Percentiles rank a stretch among this genome's conserved stretches.
These are phyloP conservation scores for Colletotrichum gigasporum DNA, from an alignment of 2,329 filamentous ascomycete species.

Conservation along the genomic window DNA sequence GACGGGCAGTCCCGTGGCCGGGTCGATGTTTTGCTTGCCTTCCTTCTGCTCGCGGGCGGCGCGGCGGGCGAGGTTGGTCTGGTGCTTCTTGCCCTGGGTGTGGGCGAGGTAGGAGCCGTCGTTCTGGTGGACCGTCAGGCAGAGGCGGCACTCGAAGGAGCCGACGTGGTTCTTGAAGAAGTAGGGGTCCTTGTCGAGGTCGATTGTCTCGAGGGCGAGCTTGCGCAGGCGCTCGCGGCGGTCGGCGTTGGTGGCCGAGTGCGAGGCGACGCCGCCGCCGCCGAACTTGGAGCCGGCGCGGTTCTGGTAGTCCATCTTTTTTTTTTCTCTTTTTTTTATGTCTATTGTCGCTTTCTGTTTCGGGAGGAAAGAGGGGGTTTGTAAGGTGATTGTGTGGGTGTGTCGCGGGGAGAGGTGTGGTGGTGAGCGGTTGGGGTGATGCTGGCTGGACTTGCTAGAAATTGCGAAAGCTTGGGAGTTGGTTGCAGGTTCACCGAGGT, in stretches of 20 bases:
- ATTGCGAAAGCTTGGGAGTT: not conserved
- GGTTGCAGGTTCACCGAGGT: constrained; percentile 13
- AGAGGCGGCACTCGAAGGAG: constrained; percentile 96
- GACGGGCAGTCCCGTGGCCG: constrained; percentile 74
- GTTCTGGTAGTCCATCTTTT: constrained; percentile 80
- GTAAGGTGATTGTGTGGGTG: not conserved
- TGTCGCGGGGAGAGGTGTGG: too few species aligned
- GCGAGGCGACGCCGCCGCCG: constrained; percentile 94
- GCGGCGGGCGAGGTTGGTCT: constrained; percentile 95
- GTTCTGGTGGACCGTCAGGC: constrained; percentile 97
- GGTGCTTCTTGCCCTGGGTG: constrained; percentile 98
- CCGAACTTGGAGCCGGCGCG: constrained; percentile 97
- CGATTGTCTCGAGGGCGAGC: constrained; percentile 97
- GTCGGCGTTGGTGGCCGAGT: constrained; percentile 94
- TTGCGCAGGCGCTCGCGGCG: constrained; percentile 96
- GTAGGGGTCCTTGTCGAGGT: constrained; percentile 99
- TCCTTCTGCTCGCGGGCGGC: constrained; percentile 96
- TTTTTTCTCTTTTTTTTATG: not conserved
- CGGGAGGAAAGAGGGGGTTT: not conserved
- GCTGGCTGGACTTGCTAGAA: not conserved
- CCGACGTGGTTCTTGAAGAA: constrained; percentile 99
- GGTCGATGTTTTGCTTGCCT: constrained; percentile 75
- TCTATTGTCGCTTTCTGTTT: not conserved
- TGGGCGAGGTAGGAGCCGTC: constrained; percentile 98
- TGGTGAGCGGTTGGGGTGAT: not conserved